Evolutionary conservation across 2,329 filamentous ascomycete genomes (phyloP), one percentile per base, ranked within the genome.

Genomic region (Hypocrella siamensis): DNA sequence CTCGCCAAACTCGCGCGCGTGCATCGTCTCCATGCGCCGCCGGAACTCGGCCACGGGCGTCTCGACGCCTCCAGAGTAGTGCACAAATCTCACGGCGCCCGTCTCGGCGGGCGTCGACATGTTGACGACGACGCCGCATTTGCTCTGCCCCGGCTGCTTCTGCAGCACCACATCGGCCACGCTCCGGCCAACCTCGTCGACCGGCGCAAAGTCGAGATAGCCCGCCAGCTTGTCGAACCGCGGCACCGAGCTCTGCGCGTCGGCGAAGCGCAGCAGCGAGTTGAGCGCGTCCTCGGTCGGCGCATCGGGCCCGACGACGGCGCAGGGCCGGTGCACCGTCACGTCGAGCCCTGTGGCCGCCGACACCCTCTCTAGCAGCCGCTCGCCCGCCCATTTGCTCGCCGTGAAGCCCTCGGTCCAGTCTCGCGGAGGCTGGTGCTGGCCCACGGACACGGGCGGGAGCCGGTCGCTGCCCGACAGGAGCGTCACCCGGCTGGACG

Each of bases 341-440:
- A 42, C 29, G 15, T 32, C 28, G 3, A 37, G 15, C 7, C 19
- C 24, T 4, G 34, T 30, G 16, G 24, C 17, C 15, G 35, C 29
- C 4, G 27, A 26, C 4, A 38, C 35, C 7, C 42, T 43, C 31
- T 50, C 46, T 2, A 56, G 40, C 24, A 45, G 42, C 8, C 32
- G 28, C 35, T 56, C 52, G 19, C 42, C 45, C 6, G 40, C 50
- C 53, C 52, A 55, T 34, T 54, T 53, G 6, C 44, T 41, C 2
- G 48, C 40, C 2, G 42, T 30, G 29, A 54, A 55, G 6, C 52
- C 53, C 17, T 48, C 37, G 3, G 36, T 30, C 6, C 43, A 42
- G 31, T 46, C 36, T 1, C 31, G 29, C 12, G 32, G 32, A 25
- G 30, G 42, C 32, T 12, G 28, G 3, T 30, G 15, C 15, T 7